Evolutionary conservation across 2,329 filamentous ascomycete genomes (phyloP).

Genomic region (Allantophomopsis cytisporea): DNA sequence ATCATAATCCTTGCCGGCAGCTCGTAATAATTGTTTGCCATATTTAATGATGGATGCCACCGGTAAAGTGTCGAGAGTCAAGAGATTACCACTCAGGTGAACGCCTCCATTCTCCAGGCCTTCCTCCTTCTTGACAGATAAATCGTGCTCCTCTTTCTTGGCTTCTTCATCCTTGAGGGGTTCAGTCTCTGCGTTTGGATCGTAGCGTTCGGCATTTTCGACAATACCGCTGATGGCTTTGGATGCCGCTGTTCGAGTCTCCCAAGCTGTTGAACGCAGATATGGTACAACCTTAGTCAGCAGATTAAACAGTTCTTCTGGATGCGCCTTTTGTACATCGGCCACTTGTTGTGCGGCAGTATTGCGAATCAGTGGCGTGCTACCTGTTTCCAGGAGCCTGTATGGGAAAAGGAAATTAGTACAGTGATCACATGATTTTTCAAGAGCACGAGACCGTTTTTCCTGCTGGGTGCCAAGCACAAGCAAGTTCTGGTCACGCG

Average conservation of each 20-base stretch:
- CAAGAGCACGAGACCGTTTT: constrained; percentile 2
- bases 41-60: constrained; percentile 67
- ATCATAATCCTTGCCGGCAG: constrained; percentile 69
- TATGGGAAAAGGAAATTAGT: constrained; percentile 6
- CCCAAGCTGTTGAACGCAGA: constrained; percentile 89
- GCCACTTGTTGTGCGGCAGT: constrained; percentile 94
- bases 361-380: constrained; percentile 88
- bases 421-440: neutral
- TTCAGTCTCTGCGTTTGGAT: constrained; percentile 70
- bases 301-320: constrained; percentile 93
- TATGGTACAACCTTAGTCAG: constrained; percentile 92
- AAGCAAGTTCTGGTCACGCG: neutral
- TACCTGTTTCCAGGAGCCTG: constrained; percentile 93
- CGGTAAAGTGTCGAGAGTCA: constrained; percentile 64
- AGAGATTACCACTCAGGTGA: constrained; percentile 35
- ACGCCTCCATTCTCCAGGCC: constrained; percentile 29
- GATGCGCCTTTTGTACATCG: constrained; percentile 95
- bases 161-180: constrained; percentile 28
- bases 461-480: neutral
- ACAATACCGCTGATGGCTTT: constrained; percentile 92
- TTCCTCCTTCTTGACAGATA: constrained; percentile 43
- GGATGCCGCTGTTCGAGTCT: constrained; percentile 84
- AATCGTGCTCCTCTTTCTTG: constrained; percentile 23
- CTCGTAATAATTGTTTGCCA: constrained; percentile 74
- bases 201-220: constrained; percentile 74